Base-by-base conservation (phyloP, 2,329 filamentous ascomycete species). In the Sclerotinia borealis region DNA sequence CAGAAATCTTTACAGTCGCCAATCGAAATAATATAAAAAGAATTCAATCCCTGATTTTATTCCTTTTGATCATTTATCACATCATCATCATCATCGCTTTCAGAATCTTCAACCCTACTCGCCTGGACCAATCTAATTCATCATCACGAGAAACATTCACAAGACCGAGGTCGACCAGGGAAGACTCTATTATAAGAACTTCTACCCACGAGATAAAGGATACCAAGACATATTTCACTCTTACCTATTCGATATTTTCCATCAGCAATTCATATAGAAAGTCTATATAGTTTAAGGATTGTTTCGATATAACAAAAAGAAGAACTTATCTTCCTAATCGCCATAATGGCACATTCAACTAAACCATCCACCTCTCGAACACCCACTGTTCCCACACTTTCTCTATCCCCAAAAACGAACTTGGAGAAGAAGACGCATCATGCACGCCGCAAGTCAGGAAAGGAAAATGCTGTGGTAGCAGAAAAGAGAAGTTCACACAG, bases 321-420 rank as follows among this genome's bases (percentile, higher is more conserved):
- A 62, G 59, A 62, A 22, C 10, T 11, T 6, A 29, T 48, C 50
- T 62, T 39, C 45, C 43, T 10, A 41, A n/a, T 19, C 36, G 47
- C 56, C 68, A 69, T 67, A 52, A 67, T 72, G 71, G 70, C 69
- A 27, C 70, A 71, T 48, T 68, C 70, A 47, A 27, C 59, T 67
- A 69, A 69, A 63, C 71, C 70, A 63, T 66, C 70, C 47, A 65
- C 64, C 27, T 55, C 67, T 6, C 69, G 66, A 49, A 68, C 69
- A 19, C 64, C 69, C 43, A 64, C 67, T 29, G 43, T 47, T 11
- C 37, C 37, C 13, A 47, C 51, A 31, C 66, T 70, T 17, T 67
- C 68, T 41, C 55, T 67, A 19, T 70, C 70, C 3, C 68, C 70
- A 15, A 64, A 65, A 19, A 67, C 65, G 5, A 54, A 61, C n/a